phyloP scores from a whole-genome alignment of 2,329 filamentous ascomycete genomes.

The Clonostachys sp. region DNA sequence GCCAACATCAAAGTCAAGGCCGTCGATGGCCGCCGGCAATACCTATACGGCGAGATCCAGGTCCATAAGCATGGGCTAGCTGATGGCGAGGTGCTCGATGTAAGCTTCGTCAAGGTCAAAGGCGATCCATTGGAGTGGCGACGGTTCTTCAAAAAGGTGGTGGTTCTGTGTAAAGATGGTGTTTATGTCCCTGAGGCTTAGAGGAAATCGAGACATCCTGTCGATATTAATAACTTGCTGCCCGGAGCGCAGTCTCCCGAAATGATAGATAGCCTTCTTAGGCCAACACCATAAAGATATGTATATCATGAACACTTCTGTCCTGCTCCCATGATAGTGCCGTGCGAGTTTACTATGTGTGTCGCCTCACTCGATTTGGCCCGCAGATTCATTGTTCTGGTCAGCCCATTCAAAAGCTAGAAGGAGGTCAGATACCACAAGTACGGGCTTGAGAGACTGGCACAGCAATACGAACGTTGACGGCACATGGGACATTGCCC shows the following conservation, averaged over 20 bases:
- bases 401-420: conserved; percentile 36
- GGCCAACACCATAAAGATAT: too few relatives aligned
- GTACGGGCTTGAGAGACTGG: too few relatives aligned
- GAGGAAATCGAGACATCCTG: conserved; percentile 12
- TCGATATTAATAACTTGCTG: neutral
- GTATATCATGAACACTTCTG: too few relatives aligned
- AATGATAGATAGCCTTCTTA: neutral
- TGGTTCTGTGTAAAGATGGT: conserved; percentile 79
- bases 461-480: conserved; percentile 57
- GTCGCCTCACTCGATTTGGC: conserved; percentile 15
- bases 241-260: neutral
- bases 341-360: too few relatives aligned
- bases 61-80: conserved; percentile 61
- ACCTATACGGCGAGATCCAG: conserved; percentile 69
- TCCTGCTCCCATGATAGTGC: too few relatives aligned
- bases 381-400: conserved; percentile 21
- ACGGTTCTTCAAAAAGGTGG: conserved; percentile 94
- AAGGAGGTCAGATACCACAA: conserved; percentile 3
- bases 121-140: conserved; percentile 97
- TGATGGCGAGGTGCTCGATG: conserved; percentile 66
- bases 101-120: conserved; percentile 90
- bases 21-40: conserved; percentile 66
- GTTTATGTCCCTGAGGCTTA: conserved; percentile 54
- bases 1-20: conserved; percentile 70
- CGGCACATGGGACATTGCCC: conserved; percentile 98